Conservation (phyloP, 2,329 filamentous ascomycete species). For the Colletotrichum sp. region DNA sequence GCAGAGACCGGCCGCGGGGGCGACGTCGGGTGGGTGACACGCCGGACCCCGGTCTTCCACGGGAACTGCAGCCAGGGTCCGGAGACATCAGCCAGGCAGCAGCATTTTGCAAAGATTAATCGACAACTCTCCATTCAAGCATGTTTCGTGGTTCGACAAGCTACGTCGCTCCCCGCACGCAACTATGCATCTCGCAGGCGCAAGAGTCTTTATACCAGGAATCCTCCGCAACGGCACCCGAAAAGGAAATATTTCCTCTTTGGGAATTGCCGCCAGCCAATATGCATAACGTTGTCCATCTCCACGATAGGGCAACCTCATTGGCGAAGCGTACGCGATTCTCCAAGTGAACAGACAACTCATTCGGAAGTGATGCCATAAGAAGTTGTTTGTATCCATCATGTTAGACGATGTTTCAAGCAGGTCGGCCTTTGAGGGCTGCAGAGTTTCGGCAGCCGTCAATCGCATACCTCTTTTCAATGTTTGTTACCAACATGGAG, state of each 20-base stretch:
- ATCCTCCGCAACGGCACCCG: neutral
- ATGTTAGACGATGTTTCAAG: neutral
- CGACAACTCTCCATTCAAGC: neutral
- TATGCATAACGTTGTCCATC: neutral
- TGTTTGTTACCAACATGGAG: slow-evolving; percentile 31
- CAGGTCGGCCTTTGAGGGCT: neutral
- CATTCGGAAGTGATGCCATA: slow-evolving; percentile 2
- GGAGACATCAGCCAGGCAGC: neutral
- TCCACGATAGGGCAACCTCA: neutral
- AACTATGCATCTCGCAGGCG: neutral
- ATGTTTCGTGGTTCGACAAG: neutral
- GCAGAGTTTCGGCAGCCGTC: neutral
- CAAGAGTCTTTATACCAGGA: neutral
- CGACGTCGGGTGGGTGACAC: neutral
- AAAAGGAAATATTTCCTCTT: neutral
- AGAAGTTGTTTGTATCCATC: neutral
- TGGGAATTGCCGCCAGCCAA: neutral
- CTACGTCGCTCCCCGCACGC: neutral
- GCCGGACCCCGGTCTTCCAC: neutral
- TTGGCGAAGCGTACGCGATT: neutral
- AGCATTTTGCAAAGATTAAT: neutral
- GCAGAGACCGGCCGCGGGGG: neutral
- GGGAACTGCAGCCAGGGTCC: neutral
- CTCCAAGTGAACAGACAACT: neutral
- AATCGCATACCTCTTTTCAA: neutral